Evolutionary conservation across 371 early-diverging fungal genomes (phyloP).

Genomic region (Mortierella sp.): DNA sequence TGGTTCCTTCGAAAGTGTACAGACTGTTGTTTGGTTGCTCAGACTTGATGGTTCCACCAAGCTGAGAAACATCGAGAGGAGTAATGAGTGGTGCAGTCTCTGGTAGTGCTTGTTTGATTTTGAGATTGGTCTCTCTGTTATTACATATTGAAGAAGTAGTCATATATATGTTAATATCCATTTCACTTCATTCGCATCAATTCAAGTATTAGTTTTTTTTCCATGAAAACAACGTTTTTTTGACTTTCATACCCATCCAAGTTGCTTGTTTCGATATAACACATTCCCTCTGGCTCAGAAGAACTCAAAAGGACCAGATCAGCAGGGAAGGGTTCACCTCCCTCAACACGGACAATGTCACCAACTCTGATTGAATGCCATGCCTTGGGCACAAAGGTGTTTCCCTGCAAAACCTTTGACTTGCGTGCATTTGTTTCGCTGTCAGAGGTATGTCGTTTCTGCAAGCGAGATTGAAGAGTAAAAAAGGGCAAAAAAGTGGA

Average conservation of each 20-base stretch:
- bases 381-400: conserved; percentile 72
- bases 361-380: conserved; percentile 92
- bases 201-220: background rate
- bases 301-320: conserved; percentile 89
- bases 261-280: conserved; percentile 96
- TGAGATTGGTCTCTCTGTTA: conserved; percentile 90
- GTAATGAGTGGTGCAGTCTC: conserved; percentile 78
- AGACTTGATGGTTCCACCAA: conserved; percentile 68
- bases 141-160: background rate
- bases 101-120: conserved; percentile 87
- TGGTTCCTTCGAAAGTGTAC: conserved; percentile 87
- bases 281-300: conserved; percentile 89
- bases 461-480: background rate
- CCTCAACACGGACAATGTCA: conserved; percentile 90
- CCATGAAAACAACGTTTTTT: background rate
- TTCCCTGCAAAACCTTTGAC: conserved; percentile 74
- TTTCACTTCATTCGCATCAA: too few relatives aligned
- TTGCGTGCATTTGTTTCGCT: conserved; percentile 80
- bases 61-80: conserved; percentile 67
- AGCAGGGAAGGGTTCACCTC: conserved; percentile 92
- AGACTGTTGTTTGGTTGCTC: conserved; percentile 91
- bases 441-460: conserved; percentile 87
- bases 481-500: background rate
- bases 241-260: conserved; percentile 83
- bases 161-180: too few relatives aligned